These are phyloP conservation scores for Mycena chlorophos DNA, from an alignment of 768 basidiomycete species.

Conservation along the genomic window DNA sequence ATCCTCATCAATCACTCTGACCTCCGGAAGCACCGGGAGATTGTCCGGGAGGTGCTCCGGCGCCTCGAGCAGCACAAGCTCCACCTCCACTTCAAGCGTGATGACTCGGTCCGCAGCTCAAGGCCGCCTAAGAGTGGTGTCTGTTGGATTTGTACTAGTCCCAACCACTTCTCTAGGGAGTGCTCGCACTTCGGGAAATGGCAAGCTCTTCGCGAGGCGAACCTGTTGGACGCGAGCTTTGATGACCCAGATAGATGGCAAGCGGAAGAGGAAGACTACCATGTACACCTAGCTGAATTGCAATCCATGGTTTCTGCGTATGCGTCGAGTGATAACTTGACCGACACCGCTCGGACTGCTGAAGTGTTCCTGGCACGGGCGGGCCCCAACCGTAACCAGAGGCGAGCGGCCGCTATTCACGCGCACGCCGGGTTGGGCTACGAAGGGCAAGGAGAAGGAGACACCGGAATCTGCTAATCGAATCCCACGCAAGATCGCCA, in stretches of 20 bases:
- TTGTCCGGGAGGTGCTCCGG: no score
- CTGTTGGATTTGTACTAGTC: constrained; percentile 5
- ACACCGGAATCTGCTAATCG: background rate
- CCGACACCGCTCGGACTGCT: no score
- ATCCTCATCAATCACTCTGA: no score
- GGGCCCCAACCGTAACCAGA: no score
- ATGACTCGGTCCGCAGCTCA: background rate
- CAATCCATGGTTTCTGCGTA: background rate
- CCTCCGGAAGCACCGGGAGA: no score
- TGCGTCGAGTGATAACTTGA: no score
- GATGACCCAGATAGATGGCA: background rate
- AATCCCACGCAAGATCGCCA: background rate
- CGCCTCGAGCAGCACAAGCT: no score
- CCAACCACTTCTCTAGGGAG: background rate
- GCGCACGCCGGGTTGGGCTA: background rate
- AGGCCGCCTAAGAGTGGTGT: background rate
- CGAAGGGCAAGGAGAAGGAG: background rate
- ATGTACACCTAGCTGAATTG: background rate
- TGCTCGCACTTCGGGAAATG: constrained; percentile 4
- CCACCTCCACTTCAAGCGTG: background rate
- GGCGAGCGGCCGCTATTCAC: no score
- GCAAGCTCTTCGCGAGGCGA: background rate
- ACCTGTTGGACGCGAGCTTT: background rate
- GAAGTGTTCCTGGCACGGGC: no score
- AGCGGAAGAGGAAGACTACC: background rate